Evolutionary conservation across 306 rosid species (phyloP), one percentile per base, ranked within the genome.

Genomic region (Macrotyloma uniflorum): DNA sequence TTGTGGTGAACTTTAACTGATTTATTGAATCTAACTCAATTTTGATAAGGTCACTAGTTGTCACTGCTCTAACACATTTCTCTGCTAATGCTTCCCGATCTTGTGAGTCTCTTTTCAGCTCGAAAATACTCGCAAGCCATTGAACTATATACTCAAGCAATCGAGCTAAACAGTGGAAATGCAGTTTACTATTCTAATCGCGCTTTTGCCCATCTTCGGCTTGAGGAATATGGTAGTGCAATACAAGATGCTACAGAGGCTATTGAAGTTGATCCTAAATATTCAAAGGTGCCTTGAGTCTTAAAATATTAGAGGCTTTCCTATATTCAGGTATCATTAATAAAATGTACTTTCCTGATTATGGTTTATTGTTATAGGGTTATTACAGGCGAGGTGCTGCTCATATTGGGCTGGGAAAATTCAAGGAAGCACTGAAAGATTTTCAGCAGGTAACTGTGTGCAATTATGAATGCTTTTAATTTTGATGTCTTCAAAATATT

Each of bases 221-320:
- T 91, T 70, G 99, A 95, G 89, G 96, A 95, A 79, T 95, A 95
- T 87, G 98, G 99, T 40, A 91, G 96, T 77, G 99, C 98, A 50
- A 93, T 95, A 79, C 93, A 85, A 67, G 99, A 95, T 91, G 99
- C 99, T 59, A 85, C 99, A 13, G 81, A 58, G 80, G 97, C 99
- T 65, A 87, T 93, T 80, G 98, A 95, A 85, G 87, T 91, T 75
- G 94, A 95, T 84, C 97, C 98, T 66, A 93, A 85, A 83, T 95
- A 93, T 81, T 88, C 98, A 28, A 95, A 95, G 98, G 98, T 85
- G 86, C 61, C 82, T 50, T 73, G 50, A 49, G 32, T 72, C 62
- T 62, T 45, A 61, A 79, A 45, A 53, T 64, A 45, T 67, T 40
- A 20, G 58, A 40, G 26, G 42, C 54, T 75, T 46, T 62, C 72